Base-by-base conservation (phyloP, 768 basidiomycete species). In the Clavaria fumosa region DNA sequence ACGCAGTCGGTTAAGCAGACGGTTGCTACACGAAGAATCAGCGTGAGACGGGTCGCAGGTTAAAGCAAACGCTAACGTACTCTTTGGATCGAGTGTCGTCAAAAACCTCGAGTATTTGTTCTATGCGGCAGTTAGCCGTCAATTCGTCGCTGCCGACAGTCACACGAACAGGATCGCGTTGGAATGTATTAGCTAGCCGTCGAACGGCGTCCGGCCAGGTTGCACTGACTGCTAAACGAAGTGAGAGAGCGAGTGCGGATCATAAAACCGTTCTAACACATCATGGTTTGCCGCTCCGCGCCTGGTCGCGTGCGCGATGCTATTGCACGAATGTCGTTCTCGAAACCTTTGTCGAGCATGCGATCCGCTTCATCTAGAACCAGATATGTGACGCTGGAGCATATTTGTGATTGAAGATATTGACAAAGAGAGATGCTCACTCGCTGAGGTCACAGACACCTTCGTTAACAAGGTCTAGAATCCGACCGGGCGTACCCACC, bases 151-250 rank as follows among this genome's bases (percentile, higher is more conserved):
- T 83, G 4, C 95, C 95, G 23, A 99, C 90, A 0, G 90, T 96
- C 27, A 97, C 78, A 19, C 86, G 72, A 15, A 96, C 67, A 3
- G 93, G 89, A 41, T 82, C 58, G 28, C 67, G 69, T 55, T 82
- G 80, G 62, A 97, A 97, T 7, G 89, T 78, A 48, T 72, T 69
- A 0, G 95, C 95, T 24, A 99, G 66, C 41, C 81, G 66, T 37
- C 91, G 71, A 17, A 99, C 91, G 7, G 83, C 75, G 50, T 93
- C 88, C 0, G 95, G 95, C 95, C 95, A 99, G 5, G 95, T 99
- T 6, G 95, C 95, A 36, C 89, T 95, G 64, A 97, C 88, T 91
- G 47, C 34, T 19, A 2, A 17, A 14, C 30, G 20, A 42, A 37
- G 31, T 33, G 23, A 33, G 39, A 7, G 19, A 32, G 15, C 31